Base-by-base conservation (phyloP, 805 yeast genomes). In the Candida krabiensis region DNA sequence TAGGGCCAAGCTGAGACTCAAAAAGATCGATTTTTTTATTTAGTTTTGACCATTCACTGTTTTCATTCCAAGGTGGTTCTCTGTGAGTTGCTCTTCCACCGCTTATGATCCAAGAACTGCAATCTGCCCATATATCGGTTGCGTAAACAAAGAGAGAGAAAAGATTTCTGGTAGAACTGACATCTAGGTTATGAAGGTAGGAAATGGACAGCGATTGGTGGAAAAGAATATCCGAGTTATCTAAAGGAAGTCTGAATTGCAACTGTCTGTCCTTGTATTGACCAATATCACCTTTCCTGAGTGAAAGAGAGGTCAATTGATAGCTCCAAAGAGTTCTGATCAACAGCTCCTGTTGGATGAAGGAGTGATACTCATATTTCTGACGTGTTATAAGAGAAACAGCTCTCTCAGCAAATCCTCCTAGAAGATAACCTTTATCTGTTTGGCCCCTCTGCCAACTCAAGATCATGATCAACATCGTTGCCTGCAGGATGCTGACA, bases 401-500 rank as follows among this genome's bases (percentile, higher is more conserved):
- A 5, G 41, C 35, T 16, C 50, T 23, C 27, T 46, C 47, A 3
- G 50, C 50, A 17, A 46, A 26, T 2, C 50, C 50, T 14, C 50
- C 50, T 17, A 46, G 25, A 6, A 46, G 27, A 23, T 37, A 46
- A 7, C 47, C 50, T n/a, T 46, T 46, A 5, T 43, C 35, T 9
- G 50, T 40, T 24, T 34, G 38, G 7, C 50, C 47, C 7, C 32
- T 41, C 22, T 46, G 50, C 50, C 50, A 46, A 24, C 38, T 37
- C 22, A 39, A 31, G 7, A 33, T 30, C 14, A 46, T 38, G 35
- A 40, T 37, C 7, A 46, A 24, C 9, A 44, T 36, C 13, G 36
- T 30, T 6, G 41, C 43, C 30, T 46, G 50, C n/a, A 46, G 31
- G 12, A 46, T 28, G 17, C 41, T 31, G 13, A 46, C 33, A 24